Percentiles rank a stretch among this genome's conserved stretches.
These are phyloP conservation scores for Ligustrum vulgare DNA, from an alignment of 257 asterid genomes.

Conservation along the genomic window DNA sequence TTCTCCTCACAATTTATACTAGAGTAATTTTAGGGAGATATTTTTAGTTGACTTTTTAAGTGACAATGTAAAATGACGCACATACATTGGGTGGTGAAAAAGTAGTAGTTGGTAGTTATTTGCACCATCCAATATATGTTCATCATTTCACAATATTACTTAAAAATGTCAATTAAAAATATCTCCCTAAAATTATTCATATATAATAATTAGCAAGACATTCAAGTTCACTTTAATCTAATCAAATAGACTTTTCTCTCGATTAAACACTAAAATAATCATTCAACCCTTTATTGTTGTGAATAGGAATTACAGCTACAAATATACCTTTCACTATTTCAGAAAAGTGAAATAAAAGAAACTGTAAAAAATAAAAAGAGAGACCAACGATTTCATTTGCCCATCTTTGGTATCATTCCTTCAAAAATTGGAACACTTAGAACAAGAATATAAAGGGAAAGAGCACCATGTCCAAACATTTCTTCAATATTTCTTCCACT, in stretches of 20 bases:
- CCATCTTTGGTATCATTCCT: conserved; percentile 54
- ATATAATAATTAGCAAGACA: too few relatives aligned
- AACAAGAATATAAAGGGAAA: conserved; percentile 51
- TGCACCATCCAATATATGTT: too few relatives aligned
- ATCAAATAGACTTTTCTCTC: background rate
- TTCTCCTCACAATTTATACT: too few relatives aligned
- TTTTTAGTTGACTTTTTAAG: too few relatives aligned
- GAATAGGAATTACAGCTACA: background rate
- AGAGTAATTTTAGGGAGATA: too few relatives aligned
- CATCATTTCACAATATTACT: too few relatives aligned
- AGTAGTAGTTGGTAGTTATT: too few relatives aligned
- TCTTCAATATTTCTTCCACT: conserved; percentile 39
- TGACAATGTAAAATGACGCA: too few relatives aligned
- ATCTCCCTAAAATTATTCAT: too few relatives aligned
- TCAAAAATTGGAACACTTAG: conserved; percentile 68
- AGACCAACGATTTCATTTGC: conserved; percentile 30
- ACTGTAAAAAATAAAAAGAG: background rate
- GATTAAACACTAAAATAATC: background rate
- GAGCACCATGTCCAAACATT: conserved; percentile 68
- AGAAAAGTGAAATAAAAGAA: background rate
- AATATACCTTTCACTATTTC: conserved; percentile 16
- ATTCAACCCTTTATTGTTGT: background rate
- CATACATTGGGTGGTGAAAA: too few relatives aligned
- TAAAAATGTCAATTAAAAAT: too few relatives aligned
- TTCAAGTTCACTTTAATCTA: too few relatives aligned